phyloP scores from a whole-genome alignment of 78 protist genomes.

The Anaeramoeba ignava region DNA sequence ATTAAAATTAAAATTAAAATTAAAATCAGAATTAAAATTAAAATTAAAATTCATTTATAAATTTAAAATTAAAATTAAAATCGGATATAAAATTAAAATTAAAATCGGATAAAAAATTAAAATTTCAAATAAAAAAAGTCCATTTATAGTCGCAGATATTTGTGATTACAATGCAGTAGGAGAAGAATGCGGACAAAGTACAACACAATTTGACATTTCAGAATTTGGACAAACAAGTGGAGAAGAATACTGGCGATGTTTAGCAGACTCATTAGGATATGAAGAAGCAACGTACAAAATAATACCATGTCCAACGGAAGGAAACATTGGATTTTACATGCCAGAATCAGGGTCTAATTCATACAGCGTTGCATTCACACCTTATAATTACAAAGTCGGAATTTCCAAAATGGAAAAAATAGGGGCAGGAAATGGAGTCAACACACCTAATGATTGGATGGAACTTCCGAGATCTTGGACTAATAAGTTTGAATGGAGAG shows the following conservation, averaged over 20 bases:
- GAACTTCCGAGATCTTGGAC: not conserved
- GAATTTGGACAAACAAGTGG: not conserved
- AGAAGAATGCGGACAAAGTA: not conserved
- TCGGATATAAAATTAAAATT: too few relatives aligned
- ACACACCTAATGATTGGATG: not conserved
- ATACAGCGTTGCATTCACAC: not conserved
- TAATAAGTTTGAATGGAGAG: not conserved
- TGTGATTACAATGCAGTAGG: not conserved
- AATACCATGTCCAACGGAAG: not conserved
- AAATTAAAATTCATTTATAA: too few relatives aligned
- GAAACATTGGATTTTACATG: not conserved
- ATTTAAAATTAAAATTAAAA: too few relatives aligned
- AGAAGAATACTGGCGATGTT: not conserved
- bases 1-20: too few relatives aligned
- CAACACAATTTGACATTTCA: not conserved
- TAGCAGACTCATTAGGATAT: not conserved
- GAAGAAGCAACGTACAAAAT: not conserved
- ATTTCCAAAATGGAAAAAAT: not conserved
- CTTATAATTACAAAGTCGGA: not conserved
- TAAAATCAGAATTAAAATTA: too few relatives aligned
- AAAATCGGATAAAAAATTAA: too few relatives aligned
- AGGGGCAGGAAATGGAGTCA: not conserved
- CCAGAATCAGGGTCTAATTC: not conserved
- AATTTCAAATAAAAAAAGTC: too few relatives aligned
- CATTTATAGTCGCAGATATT: not conserved